Percentiles rank a stretch among this genome's conserved stretches.
phyloP scores from a whole-genome alignment of 2,329 filamentous ascomycete species.

The Cadophora sp. region DNA sequence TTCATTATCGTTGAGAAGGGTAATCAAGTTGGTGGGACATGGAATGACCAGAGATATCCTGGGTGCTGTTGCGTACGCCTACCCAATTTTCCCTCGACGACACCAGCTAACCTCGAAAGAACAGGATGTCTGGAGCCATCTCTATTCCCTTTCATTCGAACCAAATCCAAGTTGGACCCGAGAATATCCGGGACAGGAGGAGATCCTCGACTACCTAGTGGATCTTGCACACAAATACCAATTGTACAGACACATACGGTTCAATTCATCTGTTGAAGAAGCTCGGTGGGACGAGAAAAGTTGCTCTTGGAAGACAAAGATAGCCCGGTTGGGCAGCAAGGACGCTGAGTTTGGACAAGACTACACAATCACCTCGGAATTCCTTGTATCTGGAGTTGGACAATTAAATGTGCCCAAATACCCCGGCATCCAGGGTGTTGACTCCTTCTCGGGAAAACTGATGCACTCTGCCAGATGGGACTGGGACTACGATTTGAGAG shows the following conservation, averaged over 20 bases:
- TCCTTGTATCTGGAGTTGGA: conserved; percentile 63
- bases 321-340: conserved; percentile 58
- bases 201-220: conserved; percentile 62
- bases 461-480: conserved; percentile 66
- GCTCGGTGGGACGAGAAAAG: conserved; percentile 60
- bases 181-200: conserved; percentile 65
- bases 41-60: conserved; percentile 63
- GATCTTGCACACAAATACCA: conserved; percentile 59
- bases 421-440: conserved; percentile 54
- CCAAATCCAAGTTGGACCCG: conserved; percentile 64
- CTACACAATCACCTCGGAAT: conserved; percentile 62
- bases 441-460: conserved; percentile 53
- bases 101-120: background rate
- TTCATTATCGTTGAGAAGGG: conserved; percentile 51
- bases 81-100: conserved; percentile 5
- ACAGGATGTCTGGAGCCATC: conserved; percentile 53
- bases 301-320: conserved; percentile 58
- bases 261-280: conserved; percentile 60
- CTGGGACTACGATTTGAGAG: conserved; percentile 60
- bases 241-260: conserved; percentile 62
- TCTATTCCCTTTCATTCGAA: conserved; percentile 66
- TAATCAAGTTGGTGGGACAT: conserved; percentile 53
- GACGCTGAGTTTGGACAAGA: conserved; percentile 58
- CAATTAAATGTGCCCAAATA: conserved; percentile 64
- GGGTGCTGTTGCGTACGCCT: conserved; percentile 60